These are phyloP conservation scores for Fusarium equiseti DNA, from an alignment of 2,329 filamentous ascomycete species.

Conservation along the genomic window DNA sequence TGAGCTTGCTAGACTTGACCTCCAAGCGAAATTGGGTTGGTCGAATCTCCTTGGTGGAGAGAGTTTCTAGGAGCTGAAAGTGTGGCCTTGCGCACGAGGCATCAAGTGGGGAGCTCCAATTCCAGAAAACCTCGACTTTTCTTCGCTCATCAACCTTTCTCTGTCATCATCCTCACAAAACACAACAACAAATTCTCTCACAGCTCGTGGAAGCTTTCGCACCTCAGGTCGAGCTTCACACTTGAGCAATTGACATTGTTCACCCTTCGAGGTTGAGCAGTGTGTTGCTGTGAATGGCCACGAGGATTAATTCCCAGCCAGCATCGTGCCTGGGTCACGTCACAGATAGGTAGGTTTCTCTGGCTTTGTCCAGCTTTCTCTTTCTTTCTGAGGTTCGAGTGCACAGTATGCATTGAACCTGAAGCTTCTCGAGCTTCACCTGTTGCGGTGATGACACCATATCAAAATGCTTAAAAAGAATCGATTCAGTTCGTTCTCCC, in stretches of 20 bases:
- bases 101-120: slow-evolving; percentile 48
- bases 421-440: slow-evolving; percentile 31
- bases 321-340: slow-evolving; percentile 47
- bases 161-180: slow-evolving; percentile 34
- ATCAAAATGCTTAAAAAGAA: slow-evolving; percentile 70
- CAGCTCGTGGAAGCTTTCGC: slow-evolving; percentile 22
- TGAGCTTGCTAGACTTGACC: background rate
- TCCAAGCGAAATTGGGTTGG: slow-evolving; percentile 2
- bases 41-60: slow-evolving; percentile 13
- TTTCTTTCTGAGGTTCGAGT: background rate
- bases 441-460: slow-evolving; percentile 71
- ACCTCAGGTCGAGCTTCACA: slow-evolving; percentile 33
- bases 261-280: slow-evolving; percentile 32
- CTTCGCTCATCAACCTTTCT: slow-evolving; percentile 21
- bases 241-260: slow-evolving; percentile 38
- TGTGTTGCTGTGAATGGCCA: slow-evolving; percentile 46
- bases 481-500: slow-evolving; percentile 68
- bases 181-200: slow-evolving; percentile 22
- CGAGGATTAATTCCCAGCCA: slow-evolving; percentile 42
- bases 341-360: slow-evolving; percentile 49
- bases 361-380: background rate
- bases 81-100: slow-evolving; percentile 50
- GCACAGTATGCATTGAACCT: background rate
- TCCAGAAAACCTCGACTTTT: slow-evolving; percentile 44
- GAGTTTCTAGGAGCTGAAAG: background rate